Evolutionary conservation across 208 protist genomes (phyloP).

Genomic region (Acanthamoeba lenticulata): DNA sequence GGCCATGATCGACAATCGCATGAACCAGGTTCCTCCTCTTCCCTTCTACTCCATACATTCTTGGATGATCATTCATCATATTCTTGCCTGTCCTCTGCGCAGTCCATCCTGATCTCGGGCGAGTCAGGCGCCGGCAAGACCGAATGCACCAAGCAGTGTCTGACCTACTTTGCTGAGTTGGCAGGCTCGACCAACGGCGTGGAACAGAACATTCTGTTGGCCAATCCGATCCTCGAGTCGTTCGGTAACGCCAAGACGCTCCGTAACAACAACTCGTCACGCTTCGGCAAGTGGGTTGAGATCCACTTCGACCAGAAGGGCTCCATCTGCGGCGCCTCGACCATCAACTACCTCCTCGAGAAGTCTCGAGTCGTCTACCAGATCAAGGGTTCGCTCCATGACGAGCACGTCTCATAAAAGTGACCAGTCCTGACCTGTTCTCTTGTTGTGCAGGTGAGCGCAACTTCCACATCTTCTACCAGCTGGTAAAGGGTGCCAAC

Average conservation of each 20-base stretch:
- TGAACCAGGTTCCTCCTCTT: conserved; percentile 31
- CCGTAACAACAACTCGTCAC: conserved; percentile 87
- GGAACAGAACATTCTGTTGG: neutral
- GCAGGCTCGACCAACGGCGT: conserved; percentile 19
- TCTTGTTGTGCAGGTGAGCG: too few relatives aligned
- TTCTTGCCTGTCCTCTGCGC: conserved; percentile 71
- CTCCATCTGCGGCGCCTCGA: conserved; percentile 80
- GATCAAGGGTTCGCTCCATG: too few relatives aligned
- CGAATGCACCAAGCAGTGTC: conserved; percentile 85
- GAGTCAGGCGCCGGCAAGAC: conserved; percentile 87
- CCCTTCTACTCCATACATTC: conserved; percentile 68
- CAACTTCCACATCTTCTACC: conserved; percentile 21
- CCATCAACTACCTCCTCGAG: conserved; percentile 58
- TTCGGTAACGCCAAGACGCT: conserved; percentile 83
- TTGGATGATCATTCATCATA: conserved; percentile 68
- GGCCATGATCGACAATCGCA: conserved; percentile 56
- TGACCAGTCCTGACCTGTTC: too few relatives aligned
- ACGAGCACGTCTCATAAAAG: too few relatives aligned
- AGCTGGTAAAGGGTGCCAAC: neutral
- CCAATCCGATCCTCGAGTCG: neutral
- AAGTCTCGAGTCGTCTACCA: conserved; percentile 71
- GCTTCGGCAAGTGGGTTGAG: conserved; percentile 86
- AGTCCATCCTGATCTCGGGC: conserved; percentile 77
- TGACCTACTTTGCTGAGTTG: conserved; percentile 86
- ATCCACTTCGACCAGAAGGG: conserved; percentile 83